phyloP scores from a whole-genome alignment of 768 basidiomycete genomes.

The Boletus barrowsii region DNA sequence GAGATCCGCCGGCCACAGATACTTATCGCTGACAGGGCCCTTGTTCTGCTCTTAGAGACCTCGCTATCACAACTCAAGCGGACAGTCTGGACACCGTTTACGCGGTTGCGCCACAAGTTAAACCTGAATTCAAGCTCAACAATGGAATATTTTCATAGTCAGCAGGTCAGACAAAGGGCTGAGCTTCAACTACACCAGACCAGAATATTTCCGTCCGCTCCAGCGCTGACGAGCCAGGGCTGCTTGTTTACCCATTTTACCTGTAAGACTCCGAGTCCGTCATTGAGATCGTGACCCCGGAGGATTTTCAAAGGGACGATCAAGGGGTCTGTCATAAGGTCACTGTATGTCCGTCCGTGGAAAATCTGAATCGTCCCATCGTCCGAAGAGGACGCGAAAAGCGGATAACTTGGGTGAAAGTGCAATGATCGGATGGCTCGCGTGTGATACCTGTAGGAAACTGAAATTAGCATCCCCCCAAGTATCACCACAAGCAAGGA shows the following conservation, averaged over 20 bases:
- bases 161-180: constrained; percentile 30
- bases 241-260: constrained; percentile 85
- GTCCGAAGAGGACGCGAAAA: constrained; percentile 95
- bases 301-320: constrained; percentile 98
- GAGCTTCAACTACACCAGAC: constrained; percentile 78
- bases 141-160: constrained; percentile 21
- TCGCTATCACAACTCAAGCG: constrained; percentile 6
- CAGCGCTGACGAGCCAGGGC: constrained; percentile 91
- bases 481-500: neutral
- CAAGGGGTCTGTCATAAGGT: constrained; percentile 94
- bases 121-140: constrained; percentile 22
- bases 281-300: constrained; percentile 81
- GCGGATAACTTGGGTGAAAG: constrained; percentile 92
- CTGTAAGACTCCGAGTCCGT: constrained; percentile 89
- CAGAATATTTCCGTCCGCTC: constrained; percentile 84
- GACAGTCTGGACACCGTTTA: constrained; percentile 10
- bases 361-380: constrained; percentile 97
- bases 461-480: constrained; percentile 10
- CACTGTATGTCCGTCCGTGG: constrained; percentile 91
- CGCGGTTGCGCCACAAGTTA: constrained; percentile 14
- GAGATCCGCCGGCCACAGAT: neutral
- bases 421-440: constrained; percentile 90
- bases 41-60: constrained; percentile 8
- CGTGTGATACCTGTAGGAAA: constrained; percentile 72
- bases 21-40: neutral